phyloP scores from a whole-genome alignment of 140 eudicot genomes.

The Oenanthe javanica region DNA sequence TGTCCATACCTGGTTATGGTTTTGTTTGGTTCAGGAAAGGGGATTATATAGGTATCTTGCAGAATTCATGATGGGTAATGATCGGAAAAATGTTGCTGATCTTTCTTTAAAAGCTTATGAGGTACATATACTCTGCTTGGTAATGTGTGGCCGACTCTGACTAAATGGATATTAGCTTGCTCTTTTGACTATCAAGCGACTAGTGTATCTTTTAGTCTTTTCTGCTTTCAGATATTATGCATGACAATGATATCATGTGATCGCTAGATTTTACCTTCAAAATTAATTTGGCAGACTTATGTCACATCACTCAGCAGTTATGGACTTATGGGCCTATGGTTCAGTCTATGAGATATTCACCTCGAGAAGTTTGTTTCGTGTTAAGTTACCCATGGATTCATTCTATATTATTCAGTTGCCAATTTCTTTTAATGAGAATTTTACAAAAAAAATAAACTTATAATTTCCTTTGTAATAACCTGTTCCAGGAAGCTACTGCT shows the following conservation, averaged over 20 bases:
- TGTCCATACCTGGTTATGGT: neutral
- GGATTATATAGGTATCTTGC: constrained; percentile 76
- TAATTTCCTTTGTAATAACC: constrained; percentile 8
- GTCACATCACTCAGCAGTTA: too few relatives aligned
- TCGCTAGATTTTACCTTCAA: too few relatives aligned
- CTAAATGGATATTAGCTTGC: neutral
- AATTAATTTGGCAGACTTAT: too few relatives aligned
- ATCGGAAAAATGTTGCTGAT: constrained; percentile 79
- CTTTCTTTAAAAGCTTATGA: constrained; percentile 81
- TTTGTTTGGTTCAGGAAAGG: constrained; percentile 64
- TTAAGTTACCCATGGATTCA: too few relatives aligned
- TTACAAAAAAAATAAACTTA: neutral
- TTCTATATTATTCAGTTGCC: too few relatives aligned
- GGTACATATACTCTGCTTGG: constrained; percentile 24
- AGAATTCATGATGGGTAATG: constrained; percentile 69
- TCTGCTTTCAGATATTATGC: too few relatives aligned
- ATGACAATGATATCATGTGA: too few relatives aligned
- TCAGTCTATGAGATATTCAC: too few relatives aligned
- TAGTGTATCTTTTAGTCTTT: neutral
- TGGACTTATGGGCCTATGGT: too few relatives aligned
- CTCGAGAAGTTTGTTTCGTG: too few relatives aligned
- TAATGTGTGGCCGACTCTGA: too few relatives aligned
- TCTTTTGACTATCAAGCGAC: neutral
- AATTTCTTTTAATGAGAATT: too few relatives aligned
- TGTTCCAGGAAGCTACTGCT: constrained; percentile 51